Percentiles rank a stretch among this genome's conserved stretches.
These are phyloP conservation scores for Gracilaria caudata DNA, from an alignment of 23 red algal genomes.

Conservation along the genomic window DNA sequence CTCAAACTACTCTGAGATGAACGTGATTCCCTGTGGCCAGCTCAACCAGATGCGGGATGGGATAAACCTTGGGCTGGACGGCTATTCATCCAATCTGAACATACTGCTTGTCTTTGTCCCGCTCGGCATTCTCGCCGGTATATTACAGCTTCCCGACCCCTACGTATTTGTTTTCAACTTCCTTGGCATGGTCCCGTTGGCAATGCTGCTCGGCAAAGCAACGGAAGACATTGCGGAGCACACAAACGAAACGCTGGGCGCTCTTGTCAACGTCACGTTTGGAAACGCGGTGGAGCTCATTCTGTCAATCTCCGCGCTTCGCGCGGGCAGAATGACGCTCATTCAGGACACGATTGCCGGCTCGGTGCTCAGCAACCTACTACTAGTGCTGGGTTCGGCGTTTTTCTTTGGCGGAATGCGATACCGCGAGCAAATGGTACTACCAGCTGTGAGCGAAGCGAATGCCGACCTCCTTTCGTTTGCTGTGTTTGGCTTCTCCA, in stretches of 20 bases:
- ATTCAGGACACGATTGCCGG: constrained; percentile 91
- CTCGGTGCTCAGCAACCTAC: constrained; percentile 90
- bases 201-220: constrained; percentile 83
- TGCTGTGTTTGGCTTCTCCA: constrained; percentile 85
- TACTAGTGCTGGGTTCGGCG: constrained; percentile 87
- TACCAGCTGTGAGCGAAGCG: constrained; percentile 73
- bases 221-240: constrained; percentile 95
- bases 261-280: constrained; percentile 95
- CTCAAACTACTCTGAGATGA: constrained; percentile 17
- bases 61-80: constrained; percentile 52
- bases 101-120: constrained; percentile 80
- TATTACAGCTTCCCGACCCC: constrained; percentile 21
- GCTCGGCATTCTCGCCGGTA: constrained; percentile 57
- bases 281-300: constrained; percentile 99
- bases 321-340: constrained; percentile 72
- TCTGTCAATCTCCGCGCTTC: constrained; percentile 82
- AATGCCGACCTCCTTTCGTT: constrained; percentile 82
- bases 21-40: constrained; percentile 18
- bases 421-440: constrained; percentile 76
- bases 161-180: constrained; percentile 85
- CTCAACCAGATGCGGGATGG: constrained; percentile 54
- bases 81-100: constrained; percentile 78
- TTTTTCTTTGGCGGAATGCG: constrained; percentile 91
- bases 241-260: constrained; percentile 86
- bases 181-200: constrained; percentile 89